Conservation (phyloP, 495 filamentous ascomycete genomes). For the Trichoderma orchidacearum region DNA sequence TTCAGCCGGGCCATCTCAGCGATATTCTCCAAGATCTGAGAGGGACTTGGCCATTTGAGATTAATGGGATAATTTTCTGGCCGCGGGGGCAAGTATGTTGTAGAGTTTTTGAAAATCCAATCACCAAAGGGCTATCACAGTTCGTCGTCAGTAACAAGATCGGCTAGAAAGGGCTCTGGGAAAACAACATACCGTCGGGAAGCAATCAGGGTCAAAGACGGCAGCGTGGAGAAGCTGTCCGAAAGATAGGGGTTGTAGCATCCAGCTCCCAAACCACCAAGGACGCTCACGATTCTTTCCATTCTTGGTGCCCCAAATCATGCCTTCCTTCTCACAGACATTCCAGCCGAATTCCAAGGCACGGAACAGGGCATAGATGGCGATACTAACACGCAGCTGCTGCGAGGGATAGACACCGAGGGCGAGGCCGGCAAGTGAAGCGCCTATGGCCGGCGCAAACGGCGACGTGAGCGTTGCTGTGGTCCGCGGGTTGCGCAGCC, state of each 20-base stretch:
- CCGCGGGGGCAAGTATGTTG: slow-evolving; percentile 61
- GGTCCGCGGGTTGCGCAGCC: slow-evolving; percentile 66
- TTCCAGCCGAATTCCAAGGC: slow-evolving; percentile 84
- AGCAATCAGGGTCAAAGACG: slow-evolving; percentile 84
- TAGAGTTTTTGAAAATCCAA: slow-evolving; percentile 59
- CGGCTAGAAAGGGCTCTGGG: slow-evolving; percentile 19
- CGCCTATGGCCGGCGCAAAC: slow-evolving; percentile 77
- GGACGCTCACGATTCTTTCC: slow-evolving; percentile 35
- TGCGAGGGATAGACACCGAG: slow-evolving; percentile 65
- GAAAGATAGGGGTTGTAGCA: slow-evolving; percentile 83
- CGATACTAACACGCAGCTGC: slow-evolving; percentile 64
- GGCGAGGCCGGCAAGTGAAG: slow-evolving; percentile 69
- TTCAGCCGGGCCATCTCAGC: slow-evolving; percentile 64
- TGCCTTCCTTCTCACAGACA: slow-evolving; percentile 63
- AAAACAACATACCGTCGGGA: slow-evolving; percentile 37
- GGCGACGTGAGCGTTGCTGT: slow-evolving; percentile 61
- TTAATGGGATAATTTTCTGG: slow-evolving; percentile 53
- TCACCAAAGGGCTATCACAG: slow-evolving; percentile 11
- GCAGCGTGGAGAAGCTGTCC: slow-evolving; percentile 86
- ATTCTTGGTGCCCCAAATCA: slow-evolving; percentile 46
- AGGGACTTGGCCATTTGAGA: slow-evolving; percentile 60
- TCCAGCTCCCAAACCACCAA: slow-evolving; percentile 92
- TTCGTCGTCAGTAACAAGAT: neutral
- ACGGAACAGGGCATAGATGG: slow-evolving; percentile 65
- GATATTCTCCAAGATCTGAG: slow-evolving; percentile 68